Percentiles rank a stretch among this genome's conserved stretches.
Conservation (phyloP, 78 protist genomes). For the Emiliania huxleyi region DNA sequence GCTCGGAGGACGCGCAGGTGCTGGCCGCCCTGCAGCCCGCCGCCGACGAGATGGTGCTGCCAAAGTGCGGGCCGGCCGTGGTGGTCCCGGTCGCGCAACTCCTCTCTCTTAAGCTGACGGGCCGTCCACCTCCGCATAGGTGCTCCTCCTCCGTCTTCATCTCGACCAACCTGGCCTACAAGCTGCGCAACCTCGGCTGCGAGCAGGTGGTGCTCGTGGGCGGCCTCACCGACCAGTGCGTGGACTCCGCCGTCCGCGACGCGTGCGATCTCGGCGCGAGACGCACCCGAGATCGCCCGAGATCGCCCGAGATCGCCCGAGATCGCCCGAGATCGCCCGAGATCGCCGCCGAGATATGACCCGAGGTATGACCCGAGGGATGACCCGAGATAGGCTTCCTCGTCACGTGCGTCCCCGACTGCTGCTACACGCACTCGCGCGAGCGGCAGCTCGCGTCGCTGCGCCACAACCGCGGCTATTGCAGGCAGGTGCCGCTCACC, state of each 20-base stretch:
- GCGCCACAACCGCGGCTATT: background rate
- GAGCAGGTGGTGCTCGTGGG: background rate
- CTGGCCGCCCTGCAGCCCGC: background rate
- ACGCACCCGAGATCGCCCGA: too few relatives aligned
- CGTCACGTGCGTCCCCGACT: background rate
- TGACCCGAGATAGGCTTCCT: background rate
- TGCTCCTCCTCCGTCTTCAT: background rate
- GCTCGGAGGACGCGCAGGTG: background rate
- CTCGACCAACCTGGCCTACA: conserved; percentile 5
- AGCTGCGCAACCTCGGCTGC: background rate
- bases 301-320: too few relatives aligned
- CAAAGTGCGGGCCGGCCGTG: too few relatives aligned
- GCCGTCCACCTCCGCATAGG: too few relatives aligned
- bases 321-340: too few relatives aligned
- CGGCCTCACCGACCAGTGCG: conserved; percentile 13
- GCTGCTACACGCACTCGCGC: background rate
- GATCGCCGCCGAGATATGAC: too few relatives aligned
- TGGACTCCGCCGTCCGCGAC: conserved; percentile 3
- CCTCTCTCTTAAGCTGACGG: too few relatives aligned
- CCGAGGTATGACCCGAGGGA: too few relatives aligned
- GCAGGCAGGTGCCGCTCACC: too few relatives aligned
- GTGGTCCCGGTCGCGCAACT: too few relatives aligned
- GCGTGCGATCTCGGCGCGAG: background rate
- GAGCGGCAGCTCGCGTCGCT: background rate
- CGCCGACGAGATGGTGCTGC: conserved; percentile 9